Conservation (phyloP, 176 grass and related monocot genomes). For the Urochloa ruziziensis region DNA sequence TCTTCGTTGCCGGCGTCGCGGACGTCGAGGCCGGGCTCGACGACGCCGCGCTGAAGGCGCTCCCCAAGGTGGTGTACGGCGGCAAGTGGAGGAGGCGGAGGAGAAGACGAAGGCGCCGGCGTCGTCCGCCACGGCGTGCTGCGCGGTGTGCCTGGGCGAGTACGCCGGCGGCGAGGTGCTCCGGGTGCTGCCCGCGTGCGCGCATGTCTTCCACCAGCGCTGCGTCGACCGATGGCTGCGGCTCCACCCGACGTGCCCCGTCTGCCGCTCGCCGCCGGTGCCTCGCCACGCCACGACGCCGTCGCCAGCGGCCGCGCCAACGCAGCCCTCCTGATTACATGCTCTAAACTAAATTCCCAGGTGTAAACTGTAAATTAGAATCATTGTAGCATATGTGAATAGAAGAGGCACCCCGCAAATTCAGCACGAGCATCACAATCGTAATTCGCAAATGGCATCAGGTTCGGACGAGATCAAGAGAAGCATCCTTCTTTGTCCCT, state of each 20-base stretch:
- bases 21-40: conserved; percentile 29
- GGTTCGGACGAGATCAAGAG: background rate
- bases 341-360: background rate
- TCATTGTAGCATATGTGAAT: background rate
- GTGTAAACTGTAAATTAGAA: conserved; percentile 14
- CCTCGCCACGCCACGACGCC: too few relatives aligned
- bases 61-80: conserved; percentile 35
- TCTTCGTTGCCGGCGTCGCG: background rate
- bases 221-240: conserved; percentile 67
- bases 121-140: background rate
- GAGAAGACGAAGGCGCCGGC: background rate
- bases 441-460: background rate
- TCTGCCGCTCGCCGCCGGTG: conserved; percentile 48
- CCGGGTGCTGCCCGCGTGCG: conserved; percentile 55
- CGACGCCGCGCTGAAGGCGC: conserved; percentile 36
- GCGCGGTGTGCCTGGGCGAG: conserved; percentile 63
- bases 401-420: background rate
- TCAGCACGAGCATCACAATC: background rate
- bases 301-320: background rate
- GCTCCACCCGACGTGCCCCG: conserved; percentile 49
- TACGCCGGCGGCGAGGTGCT: conserved; percentile 47
- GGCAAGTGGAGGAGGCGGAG: background rate
- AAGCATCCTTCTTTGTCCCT: background rate
- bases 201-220: conserved; percentile 53
- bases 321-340: background rate